Evolutionary conservation across 73 alveolate species (phyloP), one percentile per base, ranked within the genome.

Genomic region (Breviolum minutum): DNA sequence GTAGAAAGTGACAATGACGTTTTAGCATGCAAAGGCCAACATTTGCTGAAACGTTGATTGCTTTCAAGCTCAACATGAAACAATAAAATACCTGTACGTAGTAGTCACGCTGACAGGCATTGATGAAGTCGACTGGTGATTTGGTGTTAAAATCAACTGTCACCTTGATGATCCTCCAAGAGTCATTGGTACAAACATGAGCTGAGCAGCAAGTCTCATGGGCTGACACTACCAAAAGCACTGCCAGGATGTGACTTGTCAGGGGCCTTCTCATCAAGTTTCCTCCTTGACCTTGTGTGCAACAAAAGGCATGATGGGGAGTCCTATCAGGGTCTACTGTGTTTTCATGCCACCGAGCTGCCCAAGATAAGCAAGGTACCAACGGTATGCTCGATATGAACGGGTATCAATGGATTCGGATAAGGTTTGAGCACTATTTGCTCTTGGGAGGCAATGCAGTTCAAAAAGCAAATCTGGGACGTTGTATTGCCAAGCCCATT

Each of bases 201-300:
- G 86, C 86, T 77, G 62, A 77, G 86, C 63, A 12, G 63, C 86
- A 77, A 8, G 63, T n/a, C 86, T 77, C 86, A 73, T 73, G 19
- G 61, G 63, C 86, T 29, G 86, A 77, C 27, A 71, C 81, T 71
- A 62, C 63, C 22, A 77, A 77, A 12, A 29, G 27, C 63, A 62
- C 0, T 17, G 62, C 22, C 86, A 77, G 86, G 86, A 77, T 76
- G 85, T 61, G 32, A 24, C 63, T 26, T 14, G 32, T 26, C 61
- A 77, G 63, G 10, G 63, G 63, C 86, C 62, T 29, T 60, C 86
- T 7, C 86, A 77, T 77, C 86, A 77, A 77, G 86, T 11, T 77
- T 77, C 86, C 63, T 22, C 27, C 24, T n/a, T n/a, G n/a, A 61
- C 62, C 27, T 12, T 77, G 61, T 20, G 63, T 16, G 10, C 63